phyloP scores from a whole-genome alignment of 495 filamentous ascomycete species.

The Penicillium paxilli region DNA sequence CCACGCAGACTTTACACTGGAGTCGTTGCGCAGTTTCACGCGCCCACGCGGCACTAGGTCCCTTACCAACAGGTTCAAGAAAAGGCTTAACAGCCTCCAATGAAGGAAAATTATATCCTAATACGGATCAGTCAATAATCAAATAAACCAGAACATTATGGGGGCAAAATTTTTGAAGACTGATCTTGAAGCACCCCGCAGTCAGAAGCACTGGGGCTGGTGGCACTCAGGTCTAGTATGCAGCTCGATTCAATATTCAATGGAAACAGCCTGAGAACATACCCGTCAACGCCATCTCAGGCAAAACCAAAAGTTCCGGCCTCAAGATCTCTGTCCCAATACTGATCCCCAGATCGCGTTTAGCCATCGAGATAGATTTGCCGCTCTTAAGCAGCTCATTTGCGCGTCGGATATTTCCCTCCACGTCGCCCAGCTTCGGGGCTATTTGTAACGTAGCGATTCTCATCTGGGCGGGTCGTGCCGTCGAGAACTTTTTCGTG shows the following conservation, averaged over 20 bases:
- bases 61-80: slow-evolving; percentile 75
- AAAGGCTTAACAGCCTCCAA: slow-evolving; percentile 72
- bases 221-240: too few relatives aligned
- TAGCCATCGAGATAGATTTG: slow-evolving; percentile 13
- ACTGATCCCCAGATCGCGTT: background rate
- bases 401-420: slow-evolving; percentile 73
- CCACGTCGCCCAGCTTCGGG: slow-evolving; percentile 70
- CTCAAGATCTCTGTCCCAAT: slow-evolving; percentile 29
- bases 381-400: slow-evolving; percentile 63
- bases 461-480: slow-evolving; percentile 54
- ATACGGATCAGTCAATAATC: background rate
- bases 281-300: slow-evolving; percentile 89
- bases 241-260: background rate
- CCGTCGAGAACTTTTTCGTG: slow-evolving; percentile 14
- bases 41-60: slow-evolving; percentile 80
- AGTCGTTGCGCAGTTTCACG: slow-evolving; percentile 67
- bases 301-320: slow-evolving; percentile 69
- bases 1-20: slow-evolving; percentile 79
- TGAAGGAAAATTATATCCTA: slow-evolving; percentile 91
- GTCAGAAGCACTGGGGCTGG: too few relatives aligned
- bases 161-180: too few relatives aligned
- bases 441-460: slow-evolving; percentile 82
- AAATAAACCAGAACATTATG: too few relatives aligned
- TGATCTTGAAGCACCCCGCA: too few relatives aligned
- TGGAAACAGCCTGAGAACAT: slow-evolving; percentile 22